Conservation (phyloP, 1,284 basidiomycete genomes). For the Ceratobasidium sp. region DNA sequence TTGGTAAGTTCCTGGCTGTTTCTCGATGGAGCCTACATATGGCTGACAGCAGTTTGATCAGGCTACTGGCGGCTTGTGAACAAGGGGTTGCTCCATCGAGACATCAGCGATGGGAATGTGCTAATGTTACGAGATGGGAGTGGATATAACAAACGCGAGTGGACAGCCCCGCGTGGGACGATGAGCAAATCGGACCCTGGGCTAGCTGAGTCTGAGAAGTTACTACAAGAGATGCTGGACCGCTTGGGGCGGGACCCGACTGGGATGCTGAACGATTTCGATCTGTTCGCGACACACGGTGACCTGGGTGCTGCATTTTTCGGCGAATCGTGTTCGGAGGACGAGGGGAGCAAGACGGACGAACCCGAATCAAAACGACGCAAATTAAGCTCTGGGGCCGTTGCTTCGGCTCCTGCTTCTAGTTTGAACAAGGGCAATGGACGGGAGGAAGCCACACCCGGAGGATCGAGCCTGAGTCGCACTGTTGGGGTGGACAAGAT, state of each 20-base stretch:
- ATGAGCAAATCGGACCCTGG: not conserved
- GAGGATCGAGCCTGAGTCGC: not conserved
- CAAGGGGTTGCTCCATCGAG: conserved; percentile 14
- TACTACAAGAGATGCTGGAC: not conserved
- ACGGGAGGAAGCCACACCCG: not conserved
- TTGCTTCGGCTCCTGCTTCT: not conserved
- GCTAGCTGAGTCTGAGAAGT: not conserved
- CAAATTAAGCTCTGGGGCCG: not conserved
- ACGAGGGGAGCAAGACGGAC: no score
- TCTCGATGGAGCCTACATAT: not conserved
- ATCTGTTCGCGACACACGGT: not conserved
- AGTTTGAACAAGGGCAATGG: not conserved
- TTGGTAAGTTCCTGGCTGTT: not conserved
- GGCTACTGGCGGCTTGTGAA: conserved; percentile 30
- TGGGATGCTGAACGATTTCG: conserved; percentile 19
- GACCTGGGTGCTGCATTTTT: no score
- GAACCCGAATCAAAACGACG: not conserved
- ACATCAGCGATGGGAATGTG: conserved; percentile 27
- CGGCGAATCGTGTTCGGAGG: no score
- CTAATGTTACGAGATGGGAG: not conserved
- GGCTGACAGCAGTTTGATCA: not conserved
- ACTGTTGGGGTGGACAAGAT: not conserved
- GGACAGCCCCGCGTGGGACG: not conserved
- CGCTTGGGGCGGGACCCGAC: not conserved
- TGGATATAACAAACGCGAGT: not conserved